Base-by-base conservation (phyloP, 306 rosid species). In the Trichosanthes cucumerina region DNA sequence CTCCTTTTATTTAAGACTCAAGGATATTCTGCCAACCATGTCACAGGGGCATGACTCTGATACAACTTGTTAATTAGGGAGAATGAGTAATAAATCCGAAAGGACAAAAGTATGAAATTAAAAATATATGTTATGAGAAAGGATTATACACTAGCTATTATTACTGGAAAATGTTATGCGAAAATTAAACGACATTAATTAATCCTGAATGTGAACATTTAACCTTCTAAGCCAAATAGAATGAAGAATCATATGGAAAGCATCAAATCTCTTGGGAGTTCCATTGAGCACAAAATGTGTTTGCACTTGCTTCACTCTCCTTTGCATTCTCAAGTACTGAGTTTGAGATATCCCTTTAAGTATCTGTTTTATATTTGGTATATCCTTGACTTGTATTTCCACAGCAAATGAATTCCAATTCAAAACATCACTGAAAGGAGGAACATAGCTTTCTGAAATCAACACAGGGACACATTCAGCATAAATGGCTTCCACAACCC, bases 401-500 rank as follows among this genome's bases (percentile, higher is more conserved):
- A 86, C 83, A 4, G 84, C 79, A 82, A 86, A 86, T 8, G 83
- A 80, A 50, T 74, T 80, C 89, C 89, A 86, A 16, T 84, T 59
- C 23, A 84, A 76, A 52, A 86, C 87, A 80, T 86, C 87, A 33
- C 86, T 84, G 79, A 86, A 86, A 6, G 89, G 89, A 9, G 89
- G 87, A 26, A 82, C 80, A 21, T 82, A 86, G 46, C 80, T 54
- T 4, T 84, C 86, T 0, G 89, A 86, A 47, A 86, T 86, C 80
- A 86, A 26, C 58, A 86, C 85, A 8, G 82, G 89, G 39, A 86
- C 82, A 39, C 87, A 84, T 36, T 84, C 87, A 16, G 87, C 86
- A 6, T 86, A 84, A 39, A 86, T 86, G 77, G 89, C 89, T 38
- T 86, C 89, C 82, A 86, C 87, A 33, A 82, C 79, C 70, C 89